A percentile compares a stretch with the other conserved stretches of the same genome.
phyloP scores from a whole-genome alignment of 768 basidiomycete genomes.

The Mrakia gelida region DNA sequence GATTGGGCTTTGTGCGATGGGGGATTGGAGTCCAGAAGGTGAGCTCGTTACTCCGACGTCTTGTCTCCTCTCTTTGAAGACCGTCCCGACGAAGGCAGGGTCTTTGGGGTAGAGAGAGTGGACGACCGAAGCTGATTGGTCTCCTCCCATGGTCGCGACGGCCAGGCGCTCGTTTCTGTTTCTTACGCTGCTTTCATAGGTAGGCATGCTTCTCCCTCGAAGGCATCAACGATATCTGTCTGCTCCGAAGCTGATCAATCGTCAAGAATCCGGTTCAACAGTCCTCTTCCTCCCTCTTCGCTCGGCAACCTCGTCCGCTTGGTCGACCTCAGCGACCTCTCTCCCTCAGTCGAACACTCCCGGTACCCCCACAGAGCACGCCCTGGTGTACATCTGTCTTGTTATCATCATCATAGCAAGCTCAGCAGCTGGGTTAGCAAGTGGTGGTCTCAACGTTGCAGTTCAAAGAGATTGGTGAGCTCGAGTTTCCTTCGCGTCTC shows the following conservation, averaged over 20 bases:
- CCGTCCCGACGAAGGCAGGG: neutral
- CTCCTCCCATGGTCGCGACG: too few relatives aligned
- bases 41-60: neutral
- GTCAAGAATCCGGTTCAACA: neutral
- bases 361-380: neutral
- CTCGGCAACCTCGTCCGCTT: slow-evolving; percentile 2
- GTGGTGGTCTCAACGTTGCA: slow-evolving; percentile 49
- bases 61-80: neutral
- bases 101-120: too few relatives aligned
- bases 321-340: neutral
- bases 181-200: slow-evolving; percentile 20
- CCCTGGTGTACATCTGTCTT: slow-evolving; percentile 43
- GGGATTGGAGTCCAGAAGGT: slow-evolving; percentile 50
- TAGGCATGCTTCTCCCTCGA: too few relatives aligned
- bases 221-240: too few relatives aligned
- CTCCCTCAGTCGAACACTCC: neutral
- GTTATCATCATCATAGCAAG: slow-evolving; percentile 44
- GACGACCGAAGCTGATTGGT: neutral
- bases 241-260: neutral
- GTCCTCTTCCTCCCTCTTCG: slow-evolving; percentile 28
- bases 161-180: neutral
- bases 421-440: slow-evolving; percentile 48
- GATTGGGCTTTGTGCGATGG: slow-evolving; percentile 47
- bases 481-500: neutral
- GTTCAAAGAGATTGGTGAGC: slow-evolving; percentile 53